Base-by-base conservation (phyloP, 2,329 filamentous ascomycete genomes). In the Sclerotinia trifoliorum region DNA sequence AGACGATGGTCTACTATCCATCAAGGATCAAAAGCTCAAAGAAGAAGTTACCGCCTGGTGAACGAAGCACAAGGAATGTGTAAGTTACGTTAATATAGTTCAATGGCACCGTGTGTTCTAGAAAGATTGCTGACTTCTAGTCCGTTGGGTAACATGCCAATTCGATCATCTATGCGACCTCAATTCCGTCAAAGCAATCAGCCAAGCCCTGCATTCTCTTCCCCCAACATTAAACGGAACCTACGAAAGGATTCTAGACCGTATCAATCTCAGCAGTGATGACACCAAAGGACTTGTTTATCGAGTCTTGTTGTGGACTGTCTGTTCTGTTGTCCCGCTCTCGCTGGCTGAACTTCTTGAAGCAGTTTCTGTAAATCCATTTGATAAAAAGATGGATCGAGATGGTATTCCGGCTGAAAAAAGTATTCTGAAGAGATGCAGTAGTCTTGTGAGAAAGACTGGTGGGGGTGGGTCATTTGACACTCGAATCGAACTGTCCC, bases 161-260 rank as follows among this genome's bases (percentile, higher is more conserved):
- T 39, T 73, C 8, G 70, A 73, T 44, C 51, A 68, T n/a, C 29
- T 71, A 5, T 71, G 69, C n/a, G 35, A 67, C 21, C 56, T 71
- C 1, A 68, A 61, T 32, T 75, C 68, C 26, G 71, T 75, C 46
- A 68, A 64, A 26, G 70, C 68, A 17, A 67, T 72, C 13, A 52
- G 66, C 5, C 60, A 68, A 13, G 68, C 71, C 3, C 68, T 74
- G 1, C n/a, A 66, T 39, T 67, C 51, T 5, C 52, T 71, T 8
- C 74, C 75, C 3, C 65, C 63, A 5, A 73, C 70, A 24, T 65
- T 77, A 2, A 71, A 73, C 10, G 69, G 71, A 52, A 75, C 72
- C 0, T 75, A 78, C 48, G 71, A 71, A n/a, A 68, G 73, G 32
- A 78, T 75, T 10, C 68, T 79, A 17, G 66, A 72, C 10, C 70